phyloP scores from a whole-genome alignment of 192 early-diverging fungal genomes.

The Entrophospora sp. region DNA sequence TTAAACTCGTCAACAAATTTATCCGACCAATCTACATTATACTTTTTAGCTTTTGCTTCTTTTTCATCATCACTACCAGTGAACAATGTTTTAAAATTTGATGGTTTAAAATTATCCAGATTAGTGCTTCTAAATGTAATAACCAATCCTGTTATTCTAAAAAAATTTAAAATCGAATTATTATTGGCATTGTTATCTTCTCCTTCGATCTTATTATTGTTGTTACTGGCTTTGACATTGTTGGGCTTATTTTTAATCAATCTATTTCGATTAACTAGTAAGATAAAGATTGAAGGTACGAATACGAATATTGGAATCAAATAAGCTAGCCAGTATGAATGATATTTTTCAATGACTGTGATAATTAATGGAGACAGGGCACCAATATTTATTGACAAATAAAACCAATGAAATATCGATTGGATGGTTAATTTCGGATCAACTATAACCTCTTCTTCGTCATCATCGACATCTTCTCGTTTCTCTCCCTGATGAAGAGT shows the following conservation, averaged over 20 bases:
- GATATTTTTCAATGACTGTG: slow-evolving; percentile 48
- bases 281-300: slow-evolving; percentile 39
- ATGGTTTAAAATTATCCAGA: slow-evolving; percentile 56
- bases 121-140: slow-evolving; percentile 33
- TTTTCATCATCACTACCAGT: no score
- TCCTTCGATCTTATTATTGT: no score
- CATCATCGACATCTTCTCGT: no score
- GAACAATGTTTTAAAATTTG: no score
- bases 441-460: slow-evolving; percentile 52
- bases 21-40: slow-evolving; percentile 56
- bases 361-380: slow-evolving; percentile 49
- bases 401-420: slow-evolving; percentile 80
- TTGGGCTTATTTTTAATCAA: slow-evolving; percentile 46
- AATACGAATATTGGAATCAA: slow-evolving; percentile 47
- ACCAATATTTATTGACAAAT: slow-evolving; percentile 64
- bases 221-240: slow-evolving; percentile 48
- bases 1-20: slow-evolving; percentile 63
- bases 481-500: no score
- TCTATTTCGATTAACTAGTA: slow-evolving; percentile 38
- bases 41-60: slow-evolving; percentile 22
- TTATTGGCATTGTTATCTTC: no score
- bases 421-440: slow-evolving; percentile 61
- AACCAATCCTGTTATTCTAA: slow-evolving; percentile 29
- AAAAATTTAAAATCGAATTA: slow-evolving; percentile 45
- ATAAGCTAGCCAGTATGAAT: slow-evolving; percentile 50